These are phyloP conservation scores for Vigna mungo DNA, from an alignment of 306 rosid genomes.

Conservation along the genomic window DNA sequence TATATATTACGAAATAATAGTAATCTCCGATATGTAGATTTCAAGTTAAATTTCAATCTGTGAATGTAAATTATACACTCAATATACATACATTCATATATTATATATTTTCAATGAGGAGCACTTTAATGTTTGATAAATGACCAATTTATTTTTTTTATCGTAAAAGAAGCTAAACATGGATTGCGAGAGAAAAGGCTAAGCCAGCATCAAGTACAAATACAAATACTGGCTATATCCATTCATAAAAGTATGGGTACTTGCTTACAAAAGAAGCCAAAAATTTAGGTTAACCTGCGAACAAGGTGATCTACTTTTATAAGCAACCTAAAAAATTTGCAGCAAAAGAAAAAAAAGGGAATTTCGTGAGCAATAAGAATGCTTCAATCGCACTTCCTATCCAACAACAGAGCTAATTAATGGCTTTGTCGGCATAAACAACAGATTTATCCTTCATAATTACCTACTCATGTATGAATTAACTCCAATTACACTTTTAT, in stretches of 20 bases:
- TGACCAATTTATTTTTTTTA: neutral
- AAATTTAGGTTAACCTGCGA: neutral
- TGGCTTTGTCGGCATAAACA: neutral
- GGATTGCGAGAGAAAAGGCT: too few relatives aligned
- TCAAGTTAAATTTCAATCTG: too few relatives aligned
- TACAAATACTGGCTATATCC: neutral
- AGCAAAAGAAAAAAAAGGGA: neutral
- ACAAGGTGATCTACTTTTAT: neutral
- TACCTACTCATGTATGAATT: neutral
- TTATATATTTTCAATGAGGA: neutral
- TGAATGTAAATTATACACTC: too few relatives aligned
- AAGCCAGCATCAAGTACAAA: neutral
- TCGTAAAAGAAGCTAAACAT: neutral
- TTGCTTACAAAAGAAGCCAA: neutral
- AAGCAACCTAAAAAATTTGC: neutral
- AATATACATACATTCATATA: too few relatives aligned
- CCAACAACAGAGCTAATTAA: neutral
- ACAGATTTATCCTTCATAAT: neutral
- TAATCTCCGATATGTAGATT: too few relatives aligned
- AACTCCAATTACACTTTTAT: neutral
- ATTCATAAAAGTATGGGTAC: neutral
- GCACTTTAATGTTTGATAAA: neutral
- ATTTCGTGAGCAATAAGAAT: neutral
- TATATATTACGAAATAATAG: too few relatives aligned
- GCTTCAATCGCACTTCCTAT: neutral